These are phyloP conservation scores for Besnoitia besnoiti DNA, from an alignment of 169 alveolate species.

Conservation along the genomic window DNA sequence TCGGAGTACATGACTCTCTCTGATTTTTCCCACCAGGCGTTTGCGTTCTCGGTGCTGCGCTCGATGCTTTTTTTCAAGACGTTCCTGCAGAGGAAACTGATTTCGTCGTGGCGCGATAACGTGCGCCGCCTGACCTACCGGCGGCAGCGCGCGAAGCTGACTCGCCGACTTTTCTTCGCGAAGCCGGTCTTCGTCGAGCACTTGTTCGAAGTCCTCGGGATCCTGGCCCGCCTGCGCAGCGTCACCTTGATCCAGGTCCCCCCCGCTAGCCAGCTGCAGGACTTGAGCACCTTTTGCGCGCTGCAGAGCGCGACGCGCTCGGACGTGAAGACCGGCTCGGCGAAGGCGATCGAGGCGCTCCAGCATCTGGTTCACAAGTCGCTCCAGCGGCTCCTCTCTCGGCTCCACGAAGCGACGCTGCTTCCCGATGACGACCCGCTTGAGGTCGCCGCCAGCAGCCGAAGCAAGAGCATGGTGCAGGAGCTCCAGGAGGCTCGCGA, in stretches of 20 bases:
- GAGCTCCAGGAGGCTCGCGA: conserved; percentile 63
- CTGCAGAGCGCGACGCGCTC: conserved; percentile 46
- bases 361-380: conserved; percentile 19
- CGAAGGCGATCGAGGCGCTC: conserved; percentile 1
- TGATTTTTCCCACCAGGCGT: conserved; percentile 66
- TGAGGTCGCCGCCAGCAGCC: not conserved
- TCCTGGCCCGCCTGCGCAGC: conserved; percentile 57
- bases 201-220: conserved; percentile 34
- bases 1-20: conserved; percentile 64
- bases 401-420: conserved; percentile 58
- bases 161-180: conserved; percentile 57
- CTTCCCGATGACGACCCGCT: conserved; percentile 64
- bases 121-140: conserved; percentile 45
- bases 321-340: conserved; percentile 64
- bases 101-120: conserved; percentile 49
- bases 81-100: conserved; percentile 41
- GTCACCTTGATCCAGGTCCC: conserved; percentile 45
- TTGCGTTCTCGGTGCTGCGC: conserved; percentile 60
- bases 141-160: conserved; percentile 47
- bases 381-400: conserved; percentile 37
- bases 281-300: conserved; percentile 45
- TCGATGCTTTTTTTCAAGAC: conserved; percentile 63
- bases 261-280: conserved; percentile 30
- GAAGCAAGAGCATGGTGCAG: conserved; percentile 56
- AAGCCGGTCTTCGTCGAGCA: conserved; percentile 47